A percentile compares a stretch with the other conserved stretches of the same genome.
These are phyloP conservation scores for Trichodelitschia bisporula DNA, from an alignment of 495 filamentous ascomycete species.

Conservation along the genomic window DNA sequence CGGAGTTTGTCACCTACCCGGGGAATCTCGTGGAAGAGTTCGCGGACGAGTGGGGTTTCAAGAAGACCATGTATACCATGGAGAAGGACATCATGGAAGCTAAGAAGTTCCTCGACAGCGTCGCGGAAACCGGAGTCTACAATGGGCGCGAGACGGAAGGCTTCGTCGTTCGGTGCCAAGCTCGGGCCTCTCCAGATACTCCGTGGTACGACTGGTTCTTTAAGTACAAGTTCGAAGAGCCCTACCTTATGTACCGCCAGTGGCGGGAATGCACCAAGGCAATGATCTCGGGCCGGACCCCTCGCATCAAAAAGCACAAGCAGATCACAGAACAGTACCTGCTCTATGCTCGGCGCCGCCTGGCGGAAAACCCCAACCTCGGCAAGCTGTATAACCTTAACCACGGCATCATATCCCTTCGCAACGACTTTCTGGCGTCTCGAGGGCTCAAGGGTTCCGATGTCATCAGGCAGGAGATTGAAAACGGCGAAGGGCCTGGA, in stretches of 20 bases:
- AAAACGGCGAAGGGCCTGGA: slow-evolving; percentile 18
- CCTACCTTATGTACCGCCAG: slow-evolving; percentile 92
- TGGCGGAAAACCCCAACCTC: slow-evolving; percentile 37
- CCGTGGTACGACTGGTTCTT: slow-evolving; percentile 84
- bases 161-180: slow-evolving; percentile 82
- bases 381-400: slow-evolving; percentile 50
- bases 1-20: slow-evolving; percentile 67
- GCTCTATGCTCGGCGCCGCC: slow-evolving; percentile 45
- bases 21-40: slow-evolving; percentile 59
- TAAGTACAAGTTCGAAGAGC: slow-evolving; percentile 99
- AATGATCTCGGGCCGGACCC: slow-evolving; percentile 48
- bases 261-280: slow-evolving; percentile 95
- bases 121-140: slow-evolving; percentile 68
- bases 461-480: slow-evolving; percentile 39
- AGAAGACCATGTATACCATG: slow-evolving; percentile 57
- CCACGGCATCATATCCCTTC: slow-evolving; percentile 85
- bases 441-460: slow-evolving; percentile 69
- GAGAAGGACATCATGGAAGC: slow-evolving; percentile 50
- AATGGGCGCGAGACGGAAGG: slow-evolving; percentile 83
- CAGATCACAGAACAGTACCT: slow-evolving; percentile 85
- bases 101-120: slow-evolving; percentile 53
- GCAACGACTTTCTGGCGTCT: slow-evolving; percentile 61
- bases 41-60: slow-evolving; percentile 83
- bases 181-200: slow-evolving; percentile 20
- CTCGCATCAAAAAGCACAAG: slow-evolving; percentile 61